These are phyloP conservation scores for Blastobotrys indianensis DNA, from an alignment of 1,139 yeast species.

Conservation along the genomic window DNA sequence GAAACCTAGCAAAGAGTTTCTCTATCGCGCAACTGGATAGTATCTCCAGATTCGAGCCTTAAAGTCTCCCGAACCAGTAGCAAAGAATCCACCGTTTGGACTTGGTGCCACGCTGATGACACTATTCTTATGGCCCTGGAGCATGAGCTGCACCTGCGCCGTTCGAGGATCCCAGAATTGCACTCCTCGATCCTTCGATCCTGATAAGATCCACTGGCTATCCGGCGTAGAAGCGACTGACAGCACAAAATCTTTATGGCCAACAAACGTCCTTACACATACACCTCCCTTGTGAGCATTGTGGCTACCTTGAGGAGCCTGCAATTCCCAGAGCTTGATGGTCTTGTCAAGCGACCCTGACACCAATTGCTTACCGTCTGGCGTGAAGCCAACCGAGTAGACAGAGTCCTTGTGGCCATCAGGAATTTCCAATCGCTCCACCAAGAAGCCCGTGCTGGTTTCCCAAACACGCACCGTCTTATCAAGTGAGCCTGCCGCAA, in stretches of 20 bases:
- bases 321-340: conserved; percentile 89
- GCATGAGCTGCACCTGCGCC: conserved; percentile 90
- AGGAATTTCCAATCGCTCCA: conserved; percentile 89
- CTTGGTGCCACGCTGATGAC: conserved; percentile 93
- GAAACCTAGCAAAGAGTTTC: conserved; percentile 7
- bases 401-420: conserved; percentile 97
- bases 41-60: conserved; percentile 94
- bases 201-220: conserved; percentile 85
- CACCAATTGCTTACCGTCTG: conserved; percentile 87
- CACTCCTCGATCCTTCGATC: conserved; percentile 96
- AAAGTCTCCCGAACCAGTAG: conserved; percentile 97
- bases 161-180: conserved; percentile 93
- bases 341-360: conserved; percentile 95
- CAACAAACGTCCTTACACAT: conserved; percentile 90
- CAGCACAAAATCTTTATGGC: conserved; percentile 93
- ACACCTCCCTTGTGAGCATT: conserved; percentile 37
- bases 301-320: conserved; percentile 37
- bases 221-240: conserved; percentile 94
- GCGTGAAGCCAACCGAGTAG: conserved; percentile 89
- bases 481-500: conserved; percentile 96
- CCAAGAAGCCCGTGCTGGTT: conserved; percentile 78
- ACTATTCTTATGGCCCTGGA: conserved; percentile 95
- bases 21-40: conserved; percentile 23
- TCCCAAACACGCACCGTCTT: conserved; percentile 97
- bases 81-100: conserved; percentile 75